phyloP scores from a whole-genome alignment of 768 basidiomycete genomes.

The Podaxis pistillaris region DNA sequence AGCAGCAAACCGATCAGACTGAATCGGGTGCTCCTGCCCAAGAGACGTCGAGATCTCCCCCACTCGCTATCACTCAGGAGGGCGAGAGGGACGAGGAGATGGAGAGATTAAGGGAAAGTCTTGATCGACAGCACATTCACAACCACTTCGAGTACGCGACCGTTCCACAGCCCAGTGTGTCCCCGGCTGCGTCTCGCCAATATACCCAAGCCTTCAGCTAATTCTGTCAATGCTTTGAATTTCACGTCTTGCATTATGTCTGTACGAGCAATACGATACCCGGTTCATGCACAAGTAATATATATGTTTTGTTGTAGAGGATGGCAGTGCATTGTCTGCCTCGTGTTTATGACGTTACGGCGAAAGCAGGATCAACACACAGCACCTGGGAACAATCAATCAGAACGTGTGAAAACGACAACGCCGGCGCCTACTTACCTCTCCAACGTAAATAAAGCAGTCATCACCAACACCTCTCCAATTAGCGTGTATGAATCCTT shows the following conservation, averaged over 20 bases:
- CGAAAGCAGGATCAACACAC: conserved; percentile 2
- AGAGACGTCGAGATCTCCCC: background rate
- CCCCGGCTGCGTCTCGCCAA: background rate
- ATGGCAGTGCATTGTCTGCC: too few relatives aligned
- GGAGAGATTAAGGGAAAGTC: background rate
- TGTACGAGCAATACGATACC: background rate
- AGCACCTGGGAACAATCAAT: background rate
- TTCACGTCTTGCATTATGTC: background rate
- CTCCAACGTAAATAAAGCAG: conserved; percentile 54
- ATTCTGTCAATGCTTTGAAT: background rate
- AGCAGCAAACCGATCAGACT: background rate
- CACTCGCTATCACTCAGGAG: background rate
- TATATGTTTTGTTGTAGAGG: too few relatives aligned
- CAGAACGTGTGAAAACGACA: background rate
- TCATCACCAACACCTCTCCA: conserved; percentile 54
- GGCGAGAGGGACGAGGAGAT: background rate
- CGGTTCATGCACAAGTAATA: background rate
- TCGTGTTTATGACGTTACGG: background rate
- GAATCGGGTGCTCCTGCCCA: background rate
- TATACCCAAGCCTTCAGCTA: background rate
- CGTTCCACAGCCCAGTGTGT: background rate
- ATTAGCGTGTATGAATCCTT: conserved; percentile 58
- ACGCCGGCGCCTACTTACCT: conserved; percentile 36
- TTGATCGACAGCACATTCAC: background rate
- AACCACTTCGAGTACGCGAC: background rate